Percentiles rank a stretch among this genome's conserved stretches.
Evolutionary conservation across 1,139 yeast species (phyloP).

Genomic region (Yamadazyma friedrichii): DNA sequence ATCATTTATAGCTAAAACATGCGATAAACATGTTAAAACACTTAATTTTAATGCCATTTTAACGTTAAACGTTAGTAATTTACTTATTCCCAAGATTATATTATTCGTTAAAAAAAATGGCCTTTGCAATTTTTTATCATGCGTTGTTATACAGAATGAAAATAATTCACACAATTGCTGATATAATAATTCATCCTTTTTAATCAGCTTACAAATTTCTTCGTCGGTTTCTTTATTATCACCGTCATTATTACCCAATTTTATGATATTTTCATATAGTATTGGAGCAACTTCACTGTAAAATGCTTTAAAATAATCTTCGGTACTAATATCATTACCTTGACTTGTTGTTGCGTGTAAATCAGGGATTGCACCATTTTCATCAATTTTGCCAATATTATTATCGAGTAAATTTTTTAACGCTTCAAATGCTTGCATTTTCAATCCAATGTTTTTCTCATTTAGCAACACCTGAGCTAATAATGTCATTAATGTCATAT

Average conservation of each 20-base stretch:
- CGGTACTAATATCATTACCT: slow-evolving; percentile 42
- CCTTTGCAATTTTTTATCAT: slow-evolving; percentile 54
- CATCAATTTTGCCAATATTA: slow-evolving; percentile 29
- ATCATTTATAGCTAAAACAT: slow-evolving; percentile 60
- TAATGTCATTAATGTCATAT: slow-evolving; percentile 60
- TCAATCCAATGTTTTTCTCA: slow-evolving; percentile 70
- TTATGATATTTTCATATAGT: slow-evolving; percentile 52
- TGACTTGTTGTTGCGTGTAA: slow-evolving; percentile 26
- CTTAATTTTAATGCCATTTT: slow-evolving; percentile 59
- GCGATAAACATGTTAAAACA: slow-evolving; percentile 63
- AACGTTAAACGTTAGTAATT: slow-evolving; percentile 35
- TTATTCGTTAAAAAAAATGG: slow-evolving; percentile 60
- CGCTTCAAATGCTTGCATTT: slow-evolving; percentile 84
- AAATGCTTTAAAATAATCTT: slow-evolving; percentile 57
- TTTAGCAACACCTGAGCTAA: slow-evolving; percentile 60
- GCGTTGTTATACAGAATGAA: slow-evolving; percentile 64
- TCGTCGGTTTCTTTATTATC: slow-evolving; percentile 4
- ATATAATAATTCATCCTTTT: slow-evolving; percentile 42
- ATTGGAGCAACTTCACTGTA: slow-evolving; percentile 60
- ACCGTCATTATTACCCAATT: slow-evolving; percentile 16
- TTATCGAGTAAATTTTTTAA: slow-evolving; percentile 71
- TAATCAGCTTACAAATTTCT: slow-evolving; percentile 13
- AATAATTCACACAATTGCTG: slow-evolving; percentile 71
- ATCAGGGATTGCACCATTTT: slow-evolving; percentile 22
- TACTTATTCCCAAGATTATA: slow-evolving; percentile 53